Base-by-base conservation (phyloP, 2,329 filamentous ascomycete genomes). In the Pezicula neosporulosa region DNA sequence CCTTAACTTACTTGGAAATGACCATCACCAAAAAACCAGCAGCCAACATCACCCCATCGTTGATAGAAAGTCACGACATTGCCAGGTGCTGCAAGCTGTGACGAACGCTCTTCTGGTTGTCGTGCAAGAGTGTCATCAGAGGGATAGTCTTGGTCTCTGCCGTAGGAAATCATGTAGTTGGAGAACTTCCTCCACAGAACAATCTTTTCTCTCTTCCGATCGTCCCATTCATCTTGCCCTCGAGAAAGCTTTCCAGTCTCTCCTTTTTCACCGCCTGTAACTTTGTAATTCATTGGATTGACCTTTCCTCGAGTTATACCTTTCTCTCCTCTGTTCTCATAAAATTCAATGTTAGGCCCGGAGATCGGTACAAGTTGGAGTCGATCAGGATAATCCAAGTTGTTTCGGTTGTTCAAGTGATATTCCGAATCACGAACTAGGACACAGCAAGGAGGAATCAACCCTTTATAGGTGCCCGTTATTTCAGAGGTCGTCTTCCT, bases 21-120 rank as follows among this genome's bases (percentile, higher is more conserved):
- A 2, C 89, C 89, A 65, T 93, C 88, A 50, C 81, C 82, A 62
- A 93, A 93, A 46, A 85, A 83, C 88, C 88, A 92, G 68, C 89
- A 87, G 15, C 88, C 87, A 28, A 92, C 87, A 61, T 89, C 88
- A 41, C 89, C 88, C 54, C 90, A 86, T 44, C 89, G 78, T 70
- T 93, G 89, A 66, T 92, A 93, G 59, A 92, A 92, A 1, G 85
- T 88, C 42, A 92, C 86, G 47, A 91, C 72, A 57, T 85, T 82
- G 36, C 74, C 36, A 37, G 57, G 52, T 65, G 71, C 58, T 60
- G 72, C 57, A 64, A 73, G 60, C 61, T 71, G 67, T 61, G 71
- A 37, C 12, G 38, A 50, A 9, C 52, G 50, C 5, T 46, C 42
- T 6, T 52, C 36, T 21, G 50, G 41, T 6, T 44, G 53, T 16